phyloP scores from a whole-genome alignment of 345 rosid genomes.

The Garcia nutans region DNA sequence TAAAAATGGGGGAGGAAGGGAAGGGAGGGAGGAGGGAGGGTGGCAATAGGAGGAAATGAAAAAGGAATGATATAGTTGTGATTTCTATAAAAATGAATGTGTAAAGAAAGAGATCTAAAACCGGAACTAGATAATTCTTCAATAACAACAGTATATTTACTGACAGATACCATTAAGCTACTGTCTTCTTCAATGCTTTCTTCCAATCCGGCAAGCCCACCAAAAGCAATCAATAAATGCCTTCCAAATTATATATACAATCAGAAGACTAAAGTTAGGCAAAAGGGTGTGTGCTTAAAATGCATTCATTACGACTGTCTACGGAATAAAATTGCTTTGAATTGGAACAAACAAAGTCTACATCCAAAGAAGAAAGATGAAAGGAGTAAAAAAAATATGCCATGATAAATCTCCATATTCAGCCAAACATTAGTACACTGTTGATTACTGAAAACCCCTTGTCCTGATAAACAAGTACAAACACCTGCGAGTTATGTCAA shows the following conservation, averaged over 20 bases:
- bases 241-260: constrained; percentile 30
- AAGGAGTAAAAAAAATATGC: not conserved
- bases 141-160: not conserved
- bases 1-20: too few species aligned
- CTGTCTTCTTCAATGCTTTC: constrained; percentile 73
- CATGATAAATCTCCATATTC: not conserved
- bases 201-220: constrained; percentile 94
- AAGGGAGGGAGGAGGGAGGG: not conserved
- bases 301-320: not conserved
- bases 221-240: constrained; percentile 89
- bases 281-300: not conserved
- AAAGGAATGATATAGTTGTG: not conserved
- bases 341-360: not conserved
- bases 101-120: not conserved
- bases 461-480: not conserved
- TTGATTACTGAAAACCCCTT: not conserved
- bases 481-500: not conserved
- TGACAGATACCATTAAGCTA: constrained; percentile 53
- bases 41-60: not conserved
- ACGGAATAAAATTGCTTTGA: not conserved
- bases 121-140: not conserved
- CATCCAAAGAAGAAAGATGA: not conserved
- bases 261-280: not conserved
- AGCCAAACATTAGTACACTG: not conserved
- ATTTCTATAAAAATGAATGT: not conserved